A percentile compares a stretch with the other conserved stretches of the same genome.
These are phyloP conservation scores for Paecilomyces formosus DNA, from an alignment of 2,329 filamentous ascomycete species.

Conservation along the genomic window DNA sequence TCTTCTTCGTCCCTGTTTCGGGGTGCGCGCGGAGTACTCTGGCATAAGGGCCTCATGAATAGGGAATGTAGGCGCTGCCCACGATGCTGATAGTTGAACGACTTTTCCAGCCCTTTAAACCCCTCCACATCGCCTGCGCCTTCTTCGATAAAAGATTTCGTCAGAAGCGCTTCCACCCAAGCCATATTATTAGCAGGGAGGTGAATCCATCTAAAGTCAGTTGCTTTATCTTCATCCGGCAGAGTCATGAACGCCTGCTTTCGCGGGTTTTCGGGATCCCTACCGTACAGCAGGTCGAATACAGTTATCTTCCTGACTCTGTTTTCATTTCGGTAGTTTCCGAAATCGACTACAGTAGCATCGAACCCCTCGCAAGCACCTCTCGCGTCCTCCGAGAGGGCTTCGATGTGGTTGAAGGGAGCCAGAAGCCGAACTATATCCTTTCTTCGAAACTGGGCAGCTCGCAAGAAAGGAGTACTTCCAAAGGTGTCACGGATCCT, in stretches of 20 bases:
- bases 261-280: conserved; percentile 36
- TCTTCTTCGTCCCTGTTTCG: conserved; percentile 25
- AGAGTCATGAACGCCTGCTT: conserved; percentile 42
- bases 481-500: conserved; percentile 30
- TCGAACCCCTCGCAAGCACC: conserved; percentile 43
- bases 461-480: conserved; percentile 34
- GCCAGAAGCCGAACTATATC: conserved; percentile 29
- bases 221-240: conserved; percentile 40
- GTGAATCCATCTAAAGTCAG: conserved; percentile 48
- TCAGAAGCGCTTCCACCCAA: conserved; percentile 58
- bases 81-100: conserved; percentile 55
- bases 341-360: conserved; percentile 49
- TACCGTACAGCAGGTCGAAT: conserved; percentile 47
- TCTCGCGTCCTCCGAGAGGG: conserved; percentile 31
- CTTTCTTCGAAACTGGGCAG: conserved; percentile 30
- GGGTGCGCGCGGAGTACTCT: conserved; percentile 37
- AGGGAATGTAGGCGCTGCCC: conserved; percentile 52
- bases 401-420: conserved; percentile 29
- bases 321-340: conserved; percentile 35
- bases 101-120: conserved; percentile 56
- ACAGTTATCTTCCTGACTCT: conserved; percentile 43
- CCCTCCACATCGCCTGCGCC: conserved; percentile 55
- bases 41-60: conserved; percentile 55
- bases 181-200: conserved; percentile 47
- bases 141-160: conserved; percentile 58